Base-by-base conservation (phyloP, 176 grass and related monocot genomes). In the Oryza coarctata region DNA sequence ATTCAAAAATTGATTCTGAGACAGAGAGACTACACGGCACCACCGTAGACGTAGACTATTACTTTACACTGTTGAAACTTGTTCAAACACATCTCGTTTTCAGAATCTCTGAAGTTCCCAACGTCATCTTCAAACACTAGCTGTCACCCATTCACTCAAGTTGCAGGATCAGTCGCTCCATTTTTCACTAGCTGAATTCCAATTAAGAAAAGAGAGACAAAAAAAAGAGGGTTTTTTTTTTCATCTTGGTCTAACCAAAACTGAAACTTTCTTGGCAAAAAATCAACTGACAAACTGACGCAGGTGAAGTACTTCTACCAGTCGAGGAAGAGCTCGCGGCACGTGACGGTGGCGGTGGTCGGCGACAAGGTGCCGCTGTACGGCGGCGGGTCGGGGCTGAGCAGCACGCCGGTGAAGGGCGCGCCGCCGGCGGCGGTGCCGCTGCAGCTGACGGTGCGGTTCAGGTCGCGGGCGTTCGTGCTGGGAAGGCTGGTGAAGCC, bases 291-390 rank as follows among this genome's bases (percentile, higher is more conserved):
- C 6, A 55, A 55, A 55, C 0, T 0, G 6, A 3, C 7, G 0
- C 50, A 99, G 96, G 65, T 99, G 1, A 88, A 92, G 60, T 82
- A 95, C 47, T 99, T 99, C 27, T 99, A 99, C 89, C 96, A 99
- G 78, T 22, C 87, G 2, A 83, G 96, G 84, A 99, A 95, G 89
- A 99, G 96, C 80, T 63, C 87, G 47, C 94, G 93, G 15, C 85
- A 75, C 47, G 27, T 99, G 38, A 31, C 55, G n/a, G 89, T 92
- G 73, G 12, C 60, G 30, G 73, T 99, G 81, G 15, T 64, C 60
- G 93, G 93, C 58, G 57, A 82, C 78, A 79, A 70, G 87, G 89
- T 95, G 79, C 96, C 96, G 5, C 88, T 99, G 25, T 99, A 99
- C 69, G 96, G 96, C 74, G 96, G 87, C 36, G 96, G 91, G 28